Percentiles rank a stretch among this genome's conserved stretches.
Conservation (phyloP, 1,284 basidiomycete genomes). For the Schizophyllum commune region DNA sequence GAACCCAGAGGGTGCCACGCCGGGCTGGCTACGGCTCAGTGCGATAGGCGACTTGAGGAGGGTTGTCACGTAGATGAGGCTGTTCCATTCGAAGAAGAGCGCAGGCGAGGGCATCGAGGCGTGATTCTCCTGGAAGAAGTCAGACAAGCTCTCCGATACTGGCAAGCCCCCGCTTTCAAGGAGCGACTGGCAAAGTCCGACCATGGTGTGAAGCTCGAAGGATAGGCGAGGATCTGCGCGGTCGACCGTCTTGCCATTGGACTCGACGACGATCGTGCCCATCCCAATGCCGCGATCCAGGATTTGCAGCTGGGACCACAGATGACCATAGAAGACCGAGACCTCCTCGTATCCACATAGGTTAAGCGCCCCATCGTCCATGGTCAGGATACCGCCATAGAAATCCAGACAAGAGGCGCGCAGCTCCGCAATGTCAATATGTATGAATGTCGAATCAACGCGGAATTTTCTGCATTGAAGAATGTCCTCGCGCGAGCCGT, state of each 20-base stretch:
- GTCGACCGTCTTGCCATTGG: constrained; percentile 33
- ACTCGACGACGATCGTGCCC: constrained; percentile 49
- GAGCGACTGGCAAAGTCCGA: constrained; percentile 44
- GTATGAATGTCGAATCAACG: constrained; percentile 39
- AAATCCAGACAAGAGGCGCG: constrained; percentile 47
- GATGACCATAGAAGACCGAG: constrained; percentile 44
- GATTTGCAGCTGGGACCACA: constrained; percentile 64
- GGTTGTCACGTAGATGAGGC: constrained; percentile 52
- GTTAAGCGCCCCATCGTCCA: constrained; percentile 36
- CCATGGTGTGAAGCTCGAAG: constrained; percentile 52
- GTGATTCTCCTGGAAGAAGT: constrained; percentile 45
- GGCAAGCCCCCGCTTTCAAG: constrained; percentile 33
- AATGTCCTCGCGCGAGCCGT: constrained; percentile 15
- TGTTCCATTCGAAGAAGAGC: constrained; percentile 62
- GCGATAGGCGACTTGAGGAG: constrained; percentile 42
- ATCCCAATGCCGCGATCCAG: constrained; percentile 56
- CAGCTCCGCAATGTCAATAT: constrained; percentile 40
- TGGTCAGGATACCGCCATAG: constrained; percentile 39
- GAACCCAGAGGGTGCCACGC: constrained; percentile 29
- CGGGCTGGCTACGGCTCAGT: constrained; percentile 15
- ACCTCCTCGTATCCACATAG: constrained; percentile 58
- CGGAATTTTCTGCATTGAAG: constrained; percentile 30
- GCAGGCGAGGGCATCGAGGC: constrained; percentile 30
- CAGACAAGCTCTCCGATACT: constrained; percentile 38
- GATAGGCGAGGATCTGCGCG: background rate